Base-by-base conservation (phyloP, 2,329 filamentous ascomycete genomes). In the Apiospora pterosperma region DNA sequence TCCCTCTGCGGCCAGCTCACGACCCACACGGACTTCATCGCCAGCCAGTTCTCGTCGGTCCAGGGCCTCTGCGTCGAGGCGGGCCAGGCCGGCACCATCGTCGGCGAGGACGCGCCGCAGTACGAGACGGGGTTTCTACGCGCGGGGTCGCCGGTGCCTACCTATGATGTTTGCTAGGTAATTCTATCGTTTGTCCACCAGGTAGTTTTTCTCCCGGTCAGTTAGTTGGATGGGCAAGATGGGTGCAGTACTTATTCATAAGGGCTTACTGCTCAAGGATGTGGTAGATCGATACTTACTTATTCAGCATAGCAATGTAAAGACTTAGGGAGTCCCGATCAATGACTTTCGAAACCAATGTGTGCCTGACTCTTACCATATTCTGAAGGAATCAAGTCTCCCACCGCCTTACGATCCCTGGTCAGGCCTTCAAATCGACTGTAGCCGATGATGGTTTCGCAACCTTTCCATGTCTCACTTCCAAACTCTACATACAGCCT, bases 61-160 rank as follows among this genome's bases (percentile, higher is more conserved):
- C 73, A 77, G 67, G 69, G 70, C 5, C 69, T 78, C n/a, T 78
- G 76, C 66, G 72, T 78, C 62, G 66, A 68, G 38, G 68, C 70
- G 63, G 74, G 75, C 8, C 70, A 75, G 67, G 69, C 68, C 10
- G 76, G 76, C 38, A 76, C 76, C 39, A 68, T 78, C 41, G 73
- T 78, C n/a, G 73, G 74, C 62, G 69, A 73, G 48, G 72, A 74
- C 28, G 64, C 71, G 21, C 76, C 76, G 25, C 72, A 78, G 69
- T 78, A 75, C 75, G 69, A 77, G 59, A 76, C 74, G 7, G 76
- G 76, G 8, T 77, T 78, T 55, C 67, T 76, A 0, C 72, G 71
- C 62, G 60, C 69, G 5, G 75, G 73, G 1, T 62, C 65, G 8
- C 64, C 65, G 5, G 65, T 78, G 58, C 76, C 76, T 3, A 69